Conservation (phyloP, 2,329 filamentous ascomycete species). For the Aureobasidium vineae region DNA sequence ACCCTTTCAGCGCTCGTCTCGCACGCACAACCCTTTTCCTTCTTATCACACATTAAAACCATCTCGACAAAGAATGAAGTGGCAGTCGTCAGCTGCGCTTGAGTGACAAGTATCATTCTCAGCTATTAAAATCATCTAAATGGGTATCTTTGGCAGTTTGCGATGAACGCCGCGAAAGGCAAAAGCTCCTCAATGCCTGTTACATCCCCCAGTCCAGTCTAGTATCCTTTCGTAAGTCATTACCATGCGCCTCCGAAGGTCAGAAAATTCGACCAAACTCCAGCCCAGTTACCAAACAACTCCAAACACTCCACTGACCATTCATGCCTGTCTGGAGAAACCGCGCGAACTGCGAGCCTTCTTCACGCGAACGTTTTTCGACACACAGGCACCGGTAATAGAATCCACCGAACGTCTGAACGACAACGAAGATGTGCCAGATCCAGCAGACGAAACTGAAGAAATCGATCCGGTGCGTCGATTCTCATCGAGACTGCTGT, state of each 20-base stretch:
- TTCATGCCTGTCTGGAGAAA: background rate
- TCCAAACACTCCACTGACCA: background rate
- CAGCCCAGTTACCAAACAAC: background rate
- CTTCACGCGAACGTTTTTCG: constrained; percentile 24
- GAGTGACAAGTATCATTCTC: background rate
- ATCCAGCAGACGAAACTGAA: constrained; percentile 19
- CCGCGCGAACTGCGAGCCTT: constrained; percentile 15
- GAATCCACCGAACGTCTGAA: constrained; percentile 26
- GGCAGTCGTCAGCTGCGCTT: constrained; percentile 3
- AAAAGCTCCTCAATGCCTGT: background rate
- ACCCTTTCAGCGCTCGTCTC: background rate
- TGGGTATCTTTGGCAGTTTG: background rate
- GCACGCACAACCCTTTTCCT: background rate
- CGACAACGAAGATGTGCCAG: background rate
- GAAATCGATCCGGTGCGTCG: constrained; percentile 26
- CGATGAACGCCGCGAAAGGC: background rate
- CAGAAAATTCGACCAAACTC: background rate
- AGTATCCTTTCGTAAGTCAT: constrained; percentile 14
- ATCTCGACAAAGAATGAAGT: background rate
- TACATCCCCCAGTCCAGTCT: background rate
- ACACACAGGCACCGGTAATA: constrained; percentile 23
- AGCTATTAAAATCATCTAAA: constrained; percentile 5
- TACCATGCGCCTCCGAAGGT: background rate
- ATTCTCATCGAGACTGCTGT: constrained; percentile 29
- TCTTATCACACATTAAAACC: background rate